Base-by-base conservation (phyloP, 2,329 filamentous ascomycete species). In the Penicillium fuscoglaucum region DNA sequence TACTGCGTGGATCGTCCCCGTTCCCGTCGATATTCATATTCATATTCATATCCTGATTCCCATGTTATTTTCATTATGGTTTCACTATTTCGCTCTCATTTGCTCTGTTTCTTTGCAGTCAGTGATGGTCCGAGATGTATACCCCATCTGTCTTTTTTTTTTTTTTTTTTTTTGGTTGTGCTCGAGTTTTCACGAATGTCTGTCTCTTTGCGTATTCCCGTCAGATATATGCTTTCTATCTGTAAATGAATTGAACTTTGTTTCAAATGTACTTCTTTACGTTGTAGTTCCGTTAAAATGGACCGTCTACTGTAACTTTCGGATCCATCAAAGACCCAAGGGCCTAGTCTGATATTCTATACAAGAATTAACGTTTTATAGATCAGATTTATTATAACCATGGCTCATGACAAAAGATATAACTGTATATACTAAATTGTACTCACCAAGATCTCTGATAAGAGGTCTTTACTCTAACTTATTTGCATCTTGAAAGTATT, bases 61-160 rank as follows among this genome's bases (percentile, higher is more conserved):
- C 55, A 49, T 58, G 35, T 49, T 55, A 39, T 55, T 52, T 41
- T 56, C 39, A 40, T 55, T 53, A 33, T 40, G 19, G 26, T 57
- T 29, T 31, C n/a, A 31, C 7, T 9, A 28, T 51, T n/a, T 46
- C 28, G 29, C 19, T 24, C 29, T 8, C 21, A 28, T 49, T 29
- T 39, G 53, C 44, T 26, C 28, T 55, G 45, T 52, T 61, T 41
- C 29, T 19, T 52, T 63, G 56, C 60, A 59, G 58, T 49, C 46
- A 43, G 61, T 61, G 55, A 63, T 53, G 53, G 57, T 58, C 48
- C 57, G 62, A 66, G 58, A 64, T 65, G 61, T 64, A 65, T 64
- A 66, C 63, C 63, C 63, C 57, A 52, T 61, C 58, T 63, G 60
- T 51, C 61, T 46, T n/a, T 52, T 45, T 47, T 46, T 15, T 41